phyloP scores from a whole-genome alignment of 345 rosid genomes.

The Aurinia saxatilis region DNA sequence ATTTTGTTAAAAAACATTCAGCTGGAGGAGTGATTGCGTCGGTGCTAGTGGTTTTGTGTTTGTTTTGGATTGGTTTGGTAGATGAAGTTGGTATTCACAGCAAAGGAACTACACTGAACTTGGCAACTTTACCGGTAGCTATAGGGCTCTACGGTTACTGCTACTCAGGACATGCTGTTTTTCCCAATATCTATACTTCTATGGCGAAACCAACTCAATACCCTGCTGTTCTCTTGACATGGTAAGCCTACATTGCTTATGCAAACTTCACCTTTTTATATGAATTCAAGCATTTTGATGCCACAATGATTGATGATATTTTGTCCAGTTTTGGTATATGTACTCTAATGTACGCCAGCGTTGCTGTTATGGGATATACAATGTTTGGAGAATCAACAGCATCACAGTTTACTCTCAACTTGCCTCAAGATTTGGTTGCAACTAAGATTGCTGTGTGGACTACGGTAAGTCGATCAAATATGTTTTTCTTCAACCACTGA shows the following conservation, averaged over 20 bases:
- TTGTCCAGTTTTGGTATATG: conserved; percentile 61
- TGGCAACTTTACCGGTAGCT: conserved; percentile 82
- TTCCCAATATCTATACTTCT: conserved; percentile 90
- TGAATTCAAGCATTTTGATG: conserved; percentile 3
- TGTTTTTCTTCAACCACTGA: not conserved
- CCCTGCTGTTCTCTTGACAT: conserved; percentile 59
- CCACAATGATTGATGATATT: not conserved
- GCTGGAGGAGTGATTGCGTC: conserved; percentile 98
- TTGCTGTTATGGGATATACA: conserved; percentile 78
- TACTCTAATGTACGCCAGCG: conserved; percentile 71
- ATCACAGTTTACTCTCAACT: conserved; percentile 89
- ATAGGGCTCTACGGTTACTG: conserved; percentile 92
- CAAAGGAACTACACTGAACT: conserved; percentile 59
- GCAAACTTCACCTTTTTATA: not conserved
- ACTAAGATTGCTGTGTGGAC: conserved; percentile 98
- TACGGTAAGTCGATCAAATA: conserved; percentile 42
- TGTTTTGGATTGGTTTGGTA: conserved; percentile 84
- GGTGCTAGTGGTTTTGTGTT: conserved; percentile 62
- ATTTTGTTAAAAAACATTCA: conserved; percentile 22
- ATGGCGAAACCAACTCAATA: conserved; percentile 75
- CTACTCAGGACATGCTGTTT: conserved; percentile 97
- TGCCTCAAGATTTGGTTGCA: conserved; percentile 78
- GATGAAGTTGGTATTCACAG: conserved; percentile 63
- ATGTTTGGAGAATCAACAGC: conserved; percentile 78
- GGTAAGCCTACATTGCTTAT: conserved; percentile 36